Percentiles rank a stretch among this genome's conserved stretches.
These are phyloP conservation scores for Rhynchosporium secalis DNA, from an alignment of 2,329 filamentous ascomycete genomes.

Conservation along the genomic window DNA sequence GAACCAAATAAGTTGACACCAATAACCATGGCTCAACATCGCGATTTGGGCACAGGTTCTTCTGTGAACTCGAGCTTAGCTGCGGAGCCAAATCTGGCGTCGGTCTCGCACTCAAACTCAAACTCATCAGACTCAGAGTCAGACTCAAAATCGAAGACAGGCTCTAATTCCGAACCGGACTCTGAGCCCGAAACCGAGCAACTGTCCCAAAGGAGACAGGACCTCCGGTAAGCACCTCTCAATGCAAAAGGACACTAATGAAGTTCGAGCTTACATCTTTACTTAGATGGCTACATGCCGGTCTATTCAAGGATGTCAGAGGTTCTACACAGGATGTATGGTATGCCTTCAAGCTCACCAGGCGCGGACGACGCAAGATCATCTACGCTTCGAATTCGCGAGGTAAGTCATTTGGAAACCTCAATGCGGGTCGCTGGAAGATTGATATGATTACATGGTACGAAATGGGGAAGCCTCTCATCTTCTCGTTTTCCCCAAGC, in stretches of 20 bases:
- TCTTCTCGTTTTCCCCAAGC: too few relatives aligned
- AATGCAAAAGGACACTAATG: too few relatives aligned
- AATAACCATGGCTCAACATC: too few relatives aligned
- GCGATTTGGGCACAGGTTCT: too few relatives aligned
- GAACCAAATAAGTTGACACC: too few relatives aligned
- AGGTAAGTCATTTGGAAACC: constrained; percentile 8
- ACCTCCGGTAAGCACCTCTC: background rate
- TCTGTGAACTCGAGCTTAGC: background rate
- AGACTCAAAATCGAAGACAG: background rate
- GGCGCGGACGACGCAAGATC: background rate
- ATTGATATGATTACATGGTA: constrained; percentile 22
- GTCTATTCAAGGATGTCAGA: constrained; percentile 12
- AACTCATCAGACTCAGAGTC: background rate
- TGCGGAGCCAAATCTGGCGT: background rate
- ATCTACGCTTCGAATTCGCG: constrained; percentile 10
- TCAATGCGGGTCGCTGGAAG: constrained; percentile 17
- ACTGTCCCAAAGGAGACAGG: background rate
- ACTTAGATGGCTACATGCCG: constrained; percentile 25
- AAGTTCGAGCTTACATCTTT: background rate
- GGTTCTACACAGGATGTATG: constrained; percentile 17
- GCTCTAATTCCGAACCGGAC: background rate
- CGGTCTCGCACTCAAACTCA: background rate
- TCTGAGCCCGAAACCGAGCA: background rate
- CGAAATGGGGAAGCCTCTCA: too few relatives aligned
- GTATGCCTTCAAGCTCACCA: constrained; percentile 18